Evolutionary conservation across 2,329 filamentous ascomycete genomes (phyloP), one percentile per base, ranked within the genome.

Genomic region (Fusarium beomiforme): DNA sequence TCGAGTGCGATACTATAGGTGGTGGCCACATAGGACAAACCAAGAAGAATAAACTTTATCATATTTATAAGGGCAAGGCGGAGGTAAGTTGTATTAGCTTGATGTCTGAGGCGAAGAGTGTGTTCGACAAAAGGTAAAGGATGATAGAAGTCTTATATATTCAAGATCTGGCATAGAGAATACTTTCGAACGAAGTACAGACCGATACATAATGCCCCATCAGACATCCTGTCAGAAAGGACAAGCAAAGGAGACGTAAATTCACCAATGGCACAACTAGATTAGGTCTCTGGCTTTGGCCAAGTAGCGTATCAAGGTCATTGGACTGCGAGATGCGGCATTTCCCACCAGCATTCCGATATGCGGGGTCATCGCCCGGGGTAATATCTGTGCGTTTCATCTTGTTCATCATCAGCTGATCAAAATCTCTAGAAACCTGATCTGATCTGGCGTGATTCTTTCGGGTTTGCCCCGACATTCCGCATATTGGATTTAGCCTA

Each of bases 101-200:
- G 41, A 17, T 19, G 12, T 19, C 23, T 8, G 16, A 16, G 41
- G 41, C 12, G 24, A 24, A 13, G 41, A 43, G 24, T 19, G 1
- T 12, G 23, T 43, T 24, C 13, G 41, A 43, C 24, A 24, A 24
- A 19, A 13, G 41, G 7, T 13, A 43, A 24, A 19, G 41, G 19
- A 19, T 19, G 23, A 12, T 3, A 8, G 16, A 24, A 24, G 10
- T 24, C 23, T 43, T 43, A 13, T 24, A 43, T 24, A 43, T 8
- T 43, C 2, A 5, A 19, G 2, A 24, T 19, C 13, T 4, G 13
- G 21, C 10, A 43, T 5, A 19, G 12, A 12, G 10, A 24, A 0
- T 13, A 24, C 23, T 0, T 24, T 7, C 24, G 3, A 43, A 19
- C 1, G 10, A 24, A 8, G 12, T 24, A 43, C 9, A 0, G 13